A percentile compares a stretch with the other conserved stretches of the same genome.
Conservation (phyloP, 352 stramenopile genomes). For the Phytophthora lateralis region DNA sequence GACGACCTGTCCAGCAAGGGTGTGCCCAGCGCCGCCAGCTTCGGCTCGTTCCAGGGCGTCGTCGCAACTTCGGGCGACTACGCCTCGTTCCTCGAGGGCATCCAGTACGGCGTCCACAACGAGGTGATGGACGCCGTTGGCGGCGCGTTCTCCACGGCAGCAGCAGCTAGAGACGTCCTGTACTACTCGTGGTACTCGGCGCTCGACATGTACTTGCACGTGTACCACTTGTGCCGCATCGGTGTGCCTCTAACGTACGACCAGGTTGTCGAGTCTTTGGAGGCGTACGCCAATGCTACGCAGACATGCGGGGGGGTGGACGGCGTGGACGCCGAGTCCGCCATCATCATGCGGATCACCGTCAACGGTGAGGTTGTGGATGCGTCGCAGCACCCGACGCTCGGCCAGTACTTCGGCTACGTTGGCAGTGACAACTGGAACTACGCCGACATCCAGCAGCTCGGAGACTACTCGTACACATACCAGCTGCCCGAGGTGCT, state of each 20-base stretch:
- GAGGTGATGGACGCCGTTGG: constrained; percentile 65
- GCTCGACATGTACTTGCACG: constrained; percentile 72
- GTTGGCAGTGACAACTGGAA: constrained; percentile 63
- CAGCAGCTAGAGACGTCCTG: constrained; percentile 55
- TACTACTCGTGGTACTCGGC: constrained; percentile 77
- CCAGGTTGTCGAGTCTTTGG: constrained; percentile 47
- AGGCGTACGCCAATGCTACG: constrained; percentile 48
- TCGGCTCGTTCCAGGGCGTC: constrained; percentile 54
- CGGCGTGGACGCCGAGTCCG: constrained; percentile 40
- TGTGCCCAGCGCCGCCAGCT: constrained; percentile 57
- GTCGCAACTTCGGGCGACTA: constrained; percentile 61
- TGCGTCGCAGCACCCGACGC: constrained; percentile 57
- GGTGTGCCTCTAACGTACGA: constrained; percentile 50
- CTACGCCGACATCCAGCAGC: constrained; percentile 62
- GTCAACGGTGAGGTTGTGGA: constrained; percentile 56
- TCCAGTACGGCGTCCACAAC: constrained; percentile 71
- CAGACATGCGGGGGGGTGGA: constrained; percentile 53
- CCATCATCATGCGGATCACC: constrained; percentile 46
- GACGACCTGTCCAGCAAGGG: constrained; percentile 40
- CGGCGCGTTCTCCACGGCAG: constrained; percentile 55
- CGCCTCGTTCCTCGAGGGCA: constrained; percentile 54
- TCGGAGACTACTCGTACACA: constrained; percentile 77
- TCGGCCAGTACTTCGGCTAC: constrained; percentile 69
- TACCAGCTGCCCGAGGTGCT: constrained; percentile 69
- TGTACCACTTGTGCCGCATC: constrained; percentile 73